A percentile compares a stretch with the other conserved stretches of the same genome.
These are phyloP conservation scores for Boletus semigastroideus DNA, from an alignment of 1,284 basidiomycete genomes.

Conservation along the genomic window DNA sequence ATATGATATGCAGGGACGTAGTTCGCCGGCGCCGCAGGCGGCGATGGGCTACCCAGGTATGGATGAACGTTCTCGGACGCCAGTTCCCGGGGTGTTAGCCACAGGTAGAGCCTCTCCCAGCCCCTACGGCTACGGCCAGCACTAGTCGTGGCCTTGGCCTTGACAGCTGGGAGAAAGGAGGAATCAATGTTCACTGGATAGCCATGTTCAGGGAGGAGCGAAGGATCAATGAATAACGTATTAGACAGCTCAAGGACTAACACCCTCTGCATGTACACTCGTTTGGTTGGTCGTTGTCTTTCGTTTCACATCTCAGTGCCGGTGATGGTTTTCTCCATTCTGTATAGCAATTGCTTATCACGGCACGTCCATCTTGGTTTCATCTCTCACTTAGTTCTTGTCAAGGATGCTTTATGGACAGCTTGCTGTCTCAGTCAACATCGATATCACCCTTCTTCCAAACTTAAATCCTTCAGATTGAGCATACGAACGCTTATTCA, in stretches of 20 bases:
- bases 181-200: not conserved
- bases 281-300: conserved; percentile 27
- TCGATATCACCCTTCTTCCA: conserved; percentile 8
- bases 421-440: conserved; percentile 18
- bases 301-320: not conserved
- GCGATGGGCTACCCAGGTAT: conserved; percentile 30
- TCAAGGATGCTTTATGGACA: conserved; percentile 16
- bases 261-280: conserved; percentile 24
- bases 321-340: conserved; percentile 4
- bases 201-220: conserved; percentile 1
- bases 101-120: conserved; percentile 47
- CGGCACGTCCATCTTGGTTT: conserved; percentile 20
- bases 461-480: conserved; percentile 10
- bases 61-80: conserved; percentile 35
- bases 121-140: conserved; percentile 42
- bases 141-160: conserved; percentile 14
- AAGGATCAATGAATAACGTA: conserved; percentile 10
- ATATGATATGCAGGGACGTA: conserved; percentile 36
- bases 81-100: conserved; percentile 29
- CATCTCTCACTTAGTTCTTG: conserved; percentile 23
- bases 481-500: conserved; percentile 23
- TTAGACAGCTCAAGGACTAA: conserved; percentile 16
- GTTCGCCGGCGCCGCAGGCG: conserved; percentile 40
- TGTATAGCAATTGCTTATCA: conserved; percentile 8
- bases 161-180: not conserved